Percentiles rank a stretch among this genome's conserved stretches.
Conservation (phyloP, 768 basidiomycete species). For the Tulasnella sp. region DNA sequence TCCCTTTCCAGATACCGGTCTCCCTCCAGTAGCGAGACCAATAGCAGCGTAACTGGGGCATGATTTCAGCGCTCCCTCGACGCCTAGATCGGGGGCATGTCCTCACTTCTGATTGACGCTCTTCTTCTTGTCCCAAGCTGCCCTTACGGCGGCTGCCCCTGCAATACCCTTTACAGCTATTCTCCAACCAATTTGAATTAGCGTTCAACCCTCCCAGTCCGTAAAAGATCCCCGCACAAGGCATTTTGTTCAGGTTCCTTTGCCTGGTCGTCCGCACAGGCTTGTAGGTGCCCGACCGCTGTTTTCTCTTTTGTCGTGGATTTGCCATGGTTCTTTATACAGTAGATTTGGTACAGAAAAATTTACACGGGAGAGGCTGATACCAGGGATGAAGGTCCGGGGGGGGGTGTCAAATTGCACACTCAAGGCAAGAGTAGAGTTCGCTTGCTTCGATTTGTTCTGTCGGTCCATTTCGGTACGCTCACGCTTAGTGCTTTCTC, state of each 20-base stretch:
- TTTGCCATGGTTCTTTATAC: slow-evolving; percentile 65
- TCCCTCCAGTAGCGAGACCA: slow-evolving; percentile 20
- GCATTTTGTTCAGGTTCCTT: slow-evolving; percentile 7
- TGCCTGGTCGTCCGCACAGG: slow-evolving; percentile 62
- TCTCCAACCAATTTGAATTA: neutral
- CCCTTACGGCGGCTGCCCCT: slow-evolving; percentile 75
- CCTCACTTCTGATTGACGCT: slow-evolving; percentile 91
- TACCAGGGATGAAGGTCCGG: neutral
- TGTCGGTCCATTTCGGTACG: slow-evolving; percentile 9
- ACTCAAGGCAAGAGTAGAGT: slow-evolving; percentile 8
- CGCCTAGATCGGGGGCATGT: neutral
- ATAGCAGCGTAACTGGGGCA: slow-evolving; percentile 37
- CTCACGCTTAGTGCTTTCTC: neutral
- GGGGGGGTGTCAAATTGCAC: neutral
- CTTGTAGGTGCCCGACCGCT: slow-evolving; percentile 69
- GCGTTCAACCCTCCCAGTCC: neutral
- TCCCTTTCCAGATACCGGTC: neutral
- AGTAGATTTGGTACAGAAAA: neutral
- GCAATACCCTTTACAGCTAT: slow-evolving; percentile 55
- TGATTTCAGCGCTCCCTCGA: neutral
- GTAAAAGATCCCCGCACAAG: neutral
- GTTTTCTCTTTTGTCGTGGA: slow-evolving; percentile 87
- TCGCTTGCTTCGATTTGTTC: neutral
- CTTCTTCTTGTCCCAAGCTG: slow-evolving; percentile 82
- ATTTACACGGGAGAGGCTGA: neutral